These are phyloP conservation scores for Quercus lobata DNA, from an alignment of 331 rosid species.

Conservation along the genomic window DNA sequence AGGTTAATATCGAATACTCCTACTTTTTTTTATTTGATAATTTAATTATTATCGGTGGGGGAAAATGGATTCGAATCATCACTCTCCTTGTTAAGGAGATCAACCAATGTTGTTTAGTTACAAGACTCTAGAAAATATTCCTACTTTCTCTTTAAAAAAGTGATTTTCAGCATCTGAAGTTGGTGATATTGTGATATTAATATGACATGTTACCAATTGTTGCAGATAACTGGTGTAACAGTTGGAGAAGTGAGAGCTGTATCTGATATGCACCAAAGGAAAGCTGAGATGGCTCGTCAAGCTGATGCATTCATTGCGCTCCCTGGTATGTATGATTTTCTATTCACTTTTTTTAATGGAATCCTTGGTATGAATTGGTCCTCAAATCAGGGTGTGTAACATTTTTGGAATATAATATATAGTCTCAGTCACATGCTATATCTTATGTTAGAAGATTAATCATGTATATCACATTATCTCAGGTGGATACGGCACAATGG, in stretches of 20 bases:
- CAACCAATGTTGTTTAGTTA: too few species aligned
- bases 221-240: conserved; percentile 85
- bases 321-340: conserved; percentile 52
- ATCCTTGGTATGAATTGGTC: conserved; percentile 13
- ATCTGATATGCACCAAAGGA: conserved; percentile 96
- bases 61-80: too few species aligned
- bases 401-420: background rate
- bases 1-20: too few species aligned
- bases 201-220: background rate
- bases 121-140: too few species aligned
- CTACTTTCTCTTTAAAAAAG: too few species aligned
- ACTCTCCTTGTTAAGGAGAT: too few species aligned
- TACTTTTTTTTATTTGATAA: too few species aligned
- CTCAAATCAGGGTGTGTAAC: too few species aligned
- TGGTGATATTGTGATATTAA: background rate
- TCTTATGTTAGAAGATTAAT: background rate
- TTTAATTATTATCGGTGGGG: too few species aligned
- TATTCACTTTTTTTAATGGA: too few species aligned
- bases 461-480: conserved; percentile 1
- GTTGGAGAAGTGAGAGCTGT: conserved; percentile 95
- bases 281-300: conserved; percentile 99
- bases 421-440: background rate
- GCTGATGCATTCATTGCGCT: conserved; percentile 99
- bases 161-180: background rate
- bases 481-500: conserved; percentile 99